Evolutionary conservation across 73 alveolate genomes (phyloP).

Genomic region (Paramecium sexaurelia): DNA sequence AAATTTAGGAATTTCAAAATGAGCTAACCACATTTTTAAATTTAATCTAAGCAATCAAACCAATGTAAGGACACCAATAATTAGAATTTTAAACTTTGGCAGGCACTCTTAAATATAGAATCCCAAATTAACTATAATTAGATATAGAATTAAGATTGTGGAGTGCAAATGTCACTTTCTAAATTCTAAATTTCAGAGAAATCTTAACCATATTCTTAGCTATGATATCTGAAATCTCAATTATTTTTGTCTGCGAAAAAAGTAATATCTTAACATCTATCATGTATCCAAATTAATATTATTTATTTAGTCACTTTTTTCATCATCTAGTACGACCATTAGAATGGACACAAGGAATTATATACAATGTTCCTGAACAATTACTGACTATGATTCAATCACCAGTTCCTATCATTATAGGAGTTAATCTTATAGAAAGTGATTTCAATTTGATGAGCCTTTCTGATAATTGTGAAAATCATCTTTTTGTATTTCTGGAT

Average conservation of each 20-base stretch:
- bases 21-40: constrained; percentile 2
- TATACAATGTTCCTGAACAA: constrained; percentile 59
- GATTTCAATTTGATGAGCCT: constrained; percentile 20
- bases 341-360: constrained; percentile 60
- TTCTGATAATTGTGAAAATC: not conserved
- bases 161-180: constrained; percentile 60
- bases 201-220: constrained; percentile 45
- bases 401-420: constrained; percentile 64
- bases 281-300: not conserved
- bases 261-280: constrained; percentile 1
- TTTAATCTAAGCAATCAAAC: not conserved
- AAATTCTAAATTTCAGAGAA: not conserved
- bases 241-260: constrained; percentile 40
- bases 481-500: constrained; percentile 55
- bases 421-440: constrained; percentile 42
- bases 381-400: constrained; percentile 55
- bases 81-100: constrained; percentile 47
- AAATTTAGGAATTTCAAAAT: not conserved
- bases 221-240: constrained; percentile 40
- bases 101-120: constrained; percentile 21
- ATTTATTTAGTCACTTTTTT: constrained; percentile 52
- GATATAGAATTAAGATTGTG: constrained; percentile 41
- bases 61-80: constrained; percentile 5
- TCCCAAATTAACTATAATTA: constrained; percentile 30
- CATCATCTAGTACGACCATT: constrained; percentile 50